Evolutionary conservation across 2,329 filamentous ascomycete genomes (phyloP).

Genomic region (Ceratocystis harringtonii): DNA sequence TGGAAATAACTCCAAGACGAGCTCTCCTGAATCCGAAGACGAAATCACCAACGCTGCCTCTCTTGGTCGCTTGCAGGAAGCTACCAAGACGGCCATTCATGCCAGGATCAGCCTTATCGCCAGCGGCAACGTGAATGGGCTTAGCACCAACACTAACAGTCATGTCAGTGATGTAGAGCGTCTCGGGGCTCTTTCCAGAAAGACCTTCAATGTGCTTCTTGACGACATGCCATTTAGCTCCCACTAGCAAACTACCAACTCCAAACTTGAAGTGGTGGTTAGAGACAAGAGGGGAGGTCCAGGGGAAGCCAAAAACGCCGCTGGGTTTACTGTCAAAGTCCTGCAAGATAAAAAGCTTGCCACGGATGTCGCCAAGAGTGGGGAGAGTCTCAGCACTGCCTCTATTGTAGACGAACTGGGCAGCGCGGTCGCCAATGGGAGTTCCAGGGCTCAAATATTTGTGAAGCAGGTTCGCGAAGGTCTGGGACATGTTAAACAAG

Average conservation of each 20-base stretch:
- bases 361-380: no score
- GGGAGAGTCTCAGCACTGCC: no score
- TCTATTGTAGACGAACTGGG: not conserved
- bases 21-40: not conserved
- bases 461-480: not conserved
- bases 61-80: not conserved
- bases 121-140: not conserved
- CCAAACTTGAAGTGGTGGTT: no score
- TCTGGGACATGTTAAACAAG: not conserved
- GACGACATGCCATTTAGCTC: no score
- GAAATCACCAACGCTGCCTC: not conserved
- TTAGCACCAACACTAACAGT: not conserved
- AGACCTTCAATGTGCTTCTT: no score
- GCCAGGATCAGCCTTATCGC: not conserved
- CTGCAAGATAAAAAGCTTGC: no score
- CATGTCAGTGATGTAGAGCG: not conserved
- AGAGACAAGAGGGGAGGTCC: no score
- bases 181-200: not conserved
- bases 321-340: no score
- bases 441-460: not conserved
- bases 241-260: no score
- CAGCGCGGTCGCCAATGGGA: not conserved
- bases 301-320: no score
- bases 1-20: not conserved
- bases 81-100: not conserved